These are phyloP conservation scores for Magnaporthiopsis poae DNA, from an alignment of 2,329 filamentous ascomycete species.

Conservation along the genomic window DNA sequence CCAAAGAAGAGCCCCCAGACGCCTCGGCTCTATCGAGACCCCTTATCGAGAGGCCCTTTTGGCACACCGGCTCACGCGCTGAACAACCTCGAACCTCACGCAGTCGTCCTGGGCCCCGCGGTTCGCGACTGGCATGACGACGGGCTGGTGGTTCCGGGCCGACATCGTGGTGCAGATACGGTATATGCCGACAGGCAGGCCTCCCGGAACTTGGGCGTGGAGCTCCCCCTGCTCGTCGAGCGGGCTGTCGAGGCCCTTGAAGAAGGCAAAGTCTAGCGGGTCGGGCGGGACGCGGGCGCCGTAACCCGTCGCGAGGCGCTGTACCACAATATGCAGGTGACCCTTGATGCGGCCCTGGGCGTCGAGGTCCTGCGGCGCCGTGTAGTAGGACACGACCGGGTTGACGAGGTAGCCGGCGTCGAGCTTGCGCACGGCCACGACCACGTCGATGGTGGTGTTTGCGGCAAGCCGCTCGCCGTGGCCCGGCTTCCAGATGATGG, in stretches of 20 bases:
- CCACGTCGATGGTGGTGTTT: slow-evolving; percentile 35
- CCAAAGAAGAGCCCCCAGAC: too few relatives aligned
- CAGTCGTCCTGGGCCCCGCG: slow-evolving; percentile 45
- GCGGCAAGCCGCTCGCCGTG: slow-evolving; percentile 30
- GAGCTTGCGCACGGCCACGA: slow-evolving; percentile 38
- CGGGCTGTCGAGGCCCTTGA: slow-evolving; percentile 47
- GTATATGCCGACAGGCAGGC: slow-evolving; percentile 38
- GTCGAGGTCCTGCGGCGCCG: slow-evolving; percentile 42
- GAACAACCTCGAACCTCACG: slow-evolving; percentile 33
- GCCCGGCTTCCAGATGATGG: slow-evolving; percentile 38
- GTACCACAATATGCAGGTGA: slow-evolving; percentile 42
- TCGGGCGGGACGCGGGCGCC: slow-evolving; percentile 29
- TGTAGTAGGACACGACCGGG: slow-evolving; percentile 43
- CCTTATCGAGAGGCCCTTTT: too few relatives aligned
- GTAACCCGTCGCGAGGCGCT: slow-evolving; percentile 29
- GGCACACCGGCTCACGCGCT: background rate
- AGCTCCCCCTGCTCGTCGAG: slow-evolving; percentile 38
- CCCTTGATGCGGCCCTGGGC: slow-evolving; percentile 29
- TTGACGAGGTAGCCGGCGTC: slow-evolving; percentile 45
- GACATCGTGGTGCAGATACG: slow-evolving; percentile 43
- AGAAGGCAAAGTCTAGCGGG: slow-evolving; percentile 38
- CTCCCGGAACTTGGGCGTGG: slow-evolving; percentile 31
- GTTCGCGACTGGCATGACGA: slow-evolving; percentile 47
- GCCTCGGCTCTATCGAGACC: too few relatives aligned
- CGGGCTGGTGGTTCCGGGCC: slow-evolving; percentile 44